A percentile compares a stretch with the other conserved stretches of the same genome.
These are phyloP conservation scores for Leccinum ponderosum DNA, from an alignment of 1,284 basidiomycete species.

Conservation along the genomic window DNA sequence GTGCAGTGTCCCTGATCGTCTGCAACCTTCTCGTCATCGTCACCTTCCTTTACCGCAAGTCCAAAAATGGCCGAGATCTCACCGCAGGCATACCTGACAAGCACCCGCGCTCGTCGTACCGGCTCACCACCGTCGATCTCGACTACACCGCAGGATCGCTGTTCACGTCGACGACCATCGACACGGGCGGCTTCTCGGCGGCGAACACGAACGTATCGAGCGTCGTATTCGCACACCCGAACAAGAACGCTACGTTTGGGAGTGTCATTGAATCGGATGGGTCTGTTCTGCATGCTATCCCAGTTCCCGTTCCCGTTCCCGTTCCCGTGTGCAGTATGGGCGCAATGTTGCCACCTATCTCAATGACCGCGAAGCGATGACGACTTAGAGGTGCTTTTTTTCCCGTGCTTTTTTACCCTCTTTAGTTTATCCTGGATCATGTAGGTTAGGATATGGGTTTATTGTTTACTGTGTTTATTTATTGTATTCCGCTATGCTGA, in stretches of 20 bases:
- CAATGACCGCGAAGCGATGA: background rate
- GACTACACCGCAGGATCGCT: conserved; percentile 10
- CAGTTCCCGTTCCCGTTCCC: background rate
- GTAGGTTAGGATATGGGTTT: background rate
- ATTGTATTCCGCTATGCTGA: background rate
- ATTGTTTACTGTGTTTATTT: background rate
- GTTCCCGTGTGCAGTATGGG: background rate
- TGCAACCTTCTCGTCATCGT: conserved; percentile 35
- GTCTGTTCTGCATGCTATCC: background rate
- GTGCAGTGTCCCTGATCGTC: conserved; percentile 29
- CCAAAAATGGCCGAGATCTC: conserved; percentile 10
- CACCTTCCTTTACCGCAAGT: conserved; percentile 25
- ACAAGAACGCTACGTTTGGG: conserved; percentile 4
- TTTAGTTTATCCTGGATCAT: background rate
- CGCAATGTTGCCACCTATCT: background rate
- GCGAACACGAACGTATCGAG: conserved; percentile 19
- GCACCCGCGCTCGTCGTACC: conserved; percentile 2
- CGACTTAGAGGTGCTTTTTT: background rate
- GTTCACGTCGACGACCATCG: background rate
- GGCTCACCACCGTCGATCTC: conserved; percentile 30
- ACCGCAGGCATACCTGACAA: conserved; percentile 1
- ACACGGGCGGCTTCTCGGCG: background rate
- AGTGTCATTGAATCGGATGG: background rate
- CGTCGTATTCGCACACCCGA: background rate
- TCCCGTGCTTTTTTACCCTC: background rate